Evolutionary conservation across 495 filamentous ascomycete genomes (phyloP).

Genomic region (Penicillium canariense): DNA sequence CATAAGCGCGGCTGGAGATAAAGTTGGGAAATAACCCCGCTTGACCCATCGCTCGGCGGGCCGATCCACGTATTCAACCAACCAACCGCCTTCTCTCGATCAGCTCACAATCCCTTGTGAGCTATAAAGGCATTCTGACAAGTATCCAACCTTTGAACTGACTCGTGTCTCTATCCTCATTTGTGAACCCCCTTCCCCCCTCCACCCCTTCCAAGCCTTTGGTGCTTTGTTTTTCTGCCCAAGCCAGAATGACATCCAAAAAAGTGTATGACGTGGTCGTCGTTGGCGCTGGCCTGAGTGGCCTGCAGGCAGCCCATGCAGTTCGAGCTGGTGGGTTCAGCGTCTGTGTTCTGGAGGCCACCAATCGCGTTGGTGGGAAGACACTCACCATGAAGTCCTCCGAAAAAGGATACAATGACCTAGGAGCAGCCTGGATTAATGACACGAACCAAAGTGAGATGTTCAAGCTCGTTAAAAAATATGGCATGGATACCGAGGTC

Average conservation of each 20-base stretch:
- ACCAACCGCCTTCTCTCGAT: too few relatives aligned
- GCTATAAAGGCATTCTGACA: too few relatives aligned
- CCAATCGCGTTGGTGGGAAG: conserved; percentile 48
- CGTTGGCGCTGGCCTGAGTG: conserved; percentile 50
- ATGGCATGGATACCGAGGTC: conserved; percentile 35
- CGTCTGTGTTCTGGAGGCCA: conserved; percentile 44
- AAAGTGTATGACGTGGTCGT: conserved; percentile 37
- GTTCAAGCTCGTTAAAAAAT: conserved; percentile 30
- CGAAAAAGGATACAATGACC: conserved; percentile 35
- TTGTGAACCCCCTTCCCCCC: too few relatives aligned
- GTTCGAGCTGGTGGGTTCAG: conserved; percentile 38
- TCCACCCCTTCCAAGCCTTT: too few relatives aligned
- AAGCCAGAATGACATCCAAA: background rate
- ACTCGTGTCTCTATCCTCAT: too few relatives aligned
- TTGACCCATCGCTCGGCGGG: too few relatives aligned
- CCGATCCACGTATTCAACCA: too few relatives aligned
- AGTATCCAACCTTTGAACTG: too few relatives aligned
- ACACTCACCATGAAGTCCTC: conserved; percentile 26
- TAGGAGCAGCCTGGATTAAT: conserved; percentile 54
- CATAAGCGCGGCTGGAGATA: too few relatives aligned
- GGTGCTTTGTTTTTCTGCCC: too few relatives aligned
- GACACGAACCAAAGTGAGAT: conserved; percentile 45
- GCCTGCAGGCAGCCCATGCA: conserved; percentile 44
- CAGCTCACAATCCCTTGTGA: too few relatives aligned
- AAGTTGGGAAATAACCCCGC: too few relatives aligned